Evolutionary conservation across 352 stramenopile genomes (phyloP).

Genomic region (Pythium brassicae): DNA sequence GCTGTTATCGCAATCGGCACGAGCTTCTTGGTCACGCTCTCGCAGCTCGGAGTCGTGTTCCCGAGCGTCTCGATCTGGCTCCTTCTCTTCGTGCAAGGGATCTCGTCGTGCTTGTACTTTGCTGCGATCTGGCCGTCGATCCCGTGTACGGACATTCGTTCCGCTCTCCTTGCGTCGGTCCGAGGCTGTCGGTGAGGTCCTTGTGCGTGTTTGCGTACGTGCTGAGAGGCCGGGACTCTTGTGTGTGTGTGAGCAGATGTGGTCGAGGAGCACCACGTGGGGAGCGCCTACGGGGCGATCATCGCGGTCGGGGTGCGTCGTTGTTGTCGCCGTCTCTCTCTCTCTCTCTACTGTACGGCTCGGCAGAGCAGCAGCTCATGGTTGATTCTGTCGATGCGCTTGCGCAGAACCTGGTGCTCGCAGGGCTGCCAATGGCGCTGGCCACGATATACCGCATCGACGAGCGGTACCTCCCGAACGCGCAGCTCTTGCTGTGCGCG

Average conservation of each 20-base stretch:
- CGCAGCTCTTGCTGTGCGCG: constrained; percentile 27
- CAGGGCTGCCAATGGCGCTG: constrained; percentile 33
- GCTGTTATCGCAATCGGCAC: constrained; percentile 51
- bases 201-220: background rate
- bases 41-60: constrained; percentile 64
- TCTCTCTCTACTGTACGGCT: background rate
- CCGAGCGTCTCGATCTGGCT: constrained; percentile 38
- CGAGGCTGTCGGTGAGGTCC: background rate
- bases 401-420: constrained; percentile 38
- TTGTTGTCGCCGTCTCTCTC: too few relatives aligned
- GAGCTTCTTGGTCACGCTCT: constrained; percentile 38
- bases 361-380: background rate
- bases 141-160: constrained; percentile 25
- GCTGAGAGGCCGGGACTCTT: background rate
- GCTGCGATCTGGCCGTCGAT: constrained; percentile 84
- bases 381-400: background rate
- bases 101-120: constrained; percentile 79
- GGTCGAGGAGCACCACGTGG: constrained; percentile 63
- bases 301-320: constrained; percentile 46
- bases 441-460: constrained; percentile 31
- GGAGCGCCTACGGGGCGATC: constrained; percentile 80
- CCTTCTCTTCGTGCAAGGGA: constrained; percentile 69
- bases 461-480: constrained; percentile 31
- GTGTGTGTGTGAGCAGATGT: constrained; percentile 30
- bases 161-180: background rate